Evolutionary conservation across 139 green algal species (phyloP).

Genomic region (Chlorella sorokiniana): DNA sequence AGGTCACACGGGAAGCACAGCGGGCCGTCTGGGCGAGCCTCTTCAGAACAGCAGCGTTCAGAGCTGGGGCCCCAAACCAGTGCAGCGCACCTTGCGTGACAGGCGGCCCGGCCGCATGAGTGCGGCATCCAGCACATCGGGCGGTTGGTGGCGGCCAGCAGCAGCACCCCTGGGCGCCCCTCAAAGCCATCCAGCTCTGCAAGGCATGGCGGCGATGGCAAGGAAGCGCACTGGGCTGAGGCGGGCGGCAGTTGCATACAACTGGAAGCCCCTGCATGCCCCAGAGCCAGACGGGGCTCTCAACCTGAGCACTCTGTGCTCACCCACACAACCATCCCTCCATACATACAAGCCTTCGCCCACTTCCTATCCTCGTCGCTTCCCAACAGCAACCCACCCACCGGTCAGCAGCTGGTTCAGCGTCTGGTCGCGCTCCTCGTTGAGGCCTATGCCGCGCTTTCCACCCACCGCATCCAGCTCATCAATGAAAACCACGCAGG

Average conservation of each 20-base stretch:
- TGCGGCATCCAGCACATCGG: constrained; percentile 86
- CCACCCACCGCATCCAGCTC: constrained; percentile 95
- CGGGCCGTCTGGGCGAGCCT: background rate
- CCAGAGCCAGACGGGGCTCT: background rate
- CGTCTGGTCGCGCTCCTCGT: constrained; percentile 95
- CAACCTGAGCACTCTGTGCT: background rate
- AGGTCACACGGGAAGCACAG: background rate
- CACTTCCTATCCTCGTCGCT: too few relatives aligned
- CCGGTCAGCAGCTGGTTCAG: constrained; percentile 92
- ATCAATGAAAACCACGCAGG: constrained; percentile 98
- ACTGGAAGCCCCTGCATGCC: background rate
- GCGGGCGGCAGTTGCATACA: background rate
- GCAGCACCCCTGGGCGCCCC: constrained; percentile 65
- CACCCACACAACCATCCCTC: background rate
- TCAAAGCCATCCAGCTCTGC: constrained; percentile 92
- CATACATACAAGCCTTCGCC: background rate
- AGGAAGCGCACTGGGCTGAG: background rate
- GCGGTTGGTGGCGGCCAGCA: constrained; percentile 93
- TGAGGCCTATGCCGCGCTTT: constrained; percentile 82
- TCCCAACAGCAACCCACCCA: background rate
- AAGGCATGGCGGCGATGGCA: background rate
- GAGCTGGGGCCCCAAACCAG: too few relatives aligned
- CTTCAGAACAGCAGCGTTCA: background rate
- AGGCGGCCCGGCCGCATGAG: constrained; percentile 86
- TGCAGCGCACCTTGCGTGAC: constrained; percentile 47